Conservation (phyloP, 2,329 filamentous ascomycete species). For the Raffaelea albimanens region DNA sequence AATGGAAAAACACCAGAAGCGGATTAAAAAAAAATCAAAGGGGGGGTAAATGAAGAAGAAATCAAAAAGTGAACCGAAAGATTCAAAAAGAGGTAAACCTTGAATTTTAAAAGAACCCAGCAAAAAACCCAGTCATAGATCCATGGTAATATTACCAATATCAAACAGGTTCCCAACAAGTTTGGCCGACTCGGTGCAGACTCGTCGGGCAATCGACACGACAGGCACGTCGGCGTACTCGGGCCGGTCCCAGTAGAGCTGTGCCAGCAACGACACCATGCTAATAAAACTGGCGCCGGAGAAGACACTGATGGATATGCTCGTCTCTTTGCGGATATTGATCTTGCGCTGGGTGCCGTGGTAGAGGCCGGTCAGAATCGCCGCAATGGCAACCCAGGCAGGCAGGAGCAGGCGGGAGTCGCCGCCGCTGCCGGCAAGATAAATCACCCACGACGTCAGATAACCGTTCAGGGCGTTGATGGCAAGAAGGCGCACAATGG, state of each 20-base stretch:
- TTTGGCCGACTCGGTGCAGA: conserved; percentile 7
- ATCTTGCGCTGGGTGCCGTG: conserved; percentile 70
- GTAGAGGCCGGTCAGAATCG: conserved; percentile 63
- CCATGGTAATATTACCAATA: conserved; percentile 14
- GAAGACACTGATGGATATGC: conserved; percentile 67
- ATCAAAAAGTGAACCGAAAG: background rate
- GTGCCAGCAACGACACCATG: conserved; percentile 59
- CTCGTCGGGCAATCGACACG: conserved; percentile 29
- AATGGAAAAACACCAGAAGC: background rate
- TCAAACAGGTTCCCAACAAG: conserved; percentile 12
- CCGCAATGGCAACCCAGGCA: conserved; percentile 70
- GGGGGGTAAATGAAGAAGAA: background rate
- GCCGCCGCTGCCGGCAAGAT: conserved; percentile 58
- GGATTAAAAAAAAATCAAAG: background rate
- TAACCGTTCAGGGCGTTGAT: conserved; percentile 68
- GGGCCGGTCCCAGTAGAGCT: conserved; percentile 54
- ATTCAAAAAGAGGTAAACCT: background rate
- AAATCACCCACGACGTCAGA: conserved; percentile 62
- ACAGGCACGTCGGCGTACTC: conserved; percentile 53
- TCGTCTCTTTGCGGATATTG: conserved; percentile 70
- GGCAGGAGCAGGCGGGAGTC: conserved; percentile 64
- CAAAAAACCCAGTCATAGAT: conserved; percentile 7
- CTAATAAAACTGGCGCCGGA: conserved; percentile 68
- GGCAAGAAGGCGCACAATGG: conserved; percentile 68
- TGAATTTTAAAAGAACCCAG: no score